Conservation (phyloP, 805 yeast genomes). For the Yarrowia sp. region DNA sequence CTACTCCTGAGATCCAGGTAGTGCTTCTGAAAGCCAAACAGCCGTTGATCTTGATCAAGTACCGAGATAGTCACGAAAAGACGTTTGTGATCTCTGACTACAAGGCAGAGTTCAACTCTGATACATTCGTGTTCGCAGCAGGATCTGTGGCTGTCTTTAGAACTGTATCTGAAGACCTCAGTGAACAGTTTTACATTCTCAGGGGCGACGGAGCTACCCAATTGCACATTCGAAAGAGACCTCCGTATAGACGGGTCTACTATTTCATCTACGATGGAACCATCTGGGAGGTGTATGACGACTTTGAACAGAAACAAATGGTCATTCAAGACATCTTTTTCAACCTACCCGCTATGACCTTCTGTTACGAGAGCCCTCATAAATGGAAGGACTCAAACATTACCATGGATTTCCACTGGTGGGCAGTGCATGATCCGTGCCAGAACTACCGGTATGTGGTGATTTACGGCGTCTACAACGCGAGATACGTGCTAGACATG, state of each 20-base stretch:
- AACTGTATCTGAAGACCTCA: background rate
- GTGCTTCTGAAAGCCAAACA: background rate
- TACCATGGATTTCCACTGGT: background rate
- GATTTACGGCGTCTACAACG: background rate
- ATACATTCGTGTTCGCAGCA: background rate
- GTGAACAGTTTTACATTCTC: background rate
- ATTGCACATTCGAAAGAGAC: background rate
- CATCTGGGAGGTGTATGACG: conserved; percentile 3
- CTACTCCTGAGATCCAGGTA: background rate
- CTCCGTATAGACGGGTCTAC: background rate
- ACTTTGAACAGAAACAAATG: background rate
- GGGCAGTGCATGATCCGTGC: conserved; percentile 4
- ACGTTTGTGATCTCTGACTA: background rate
- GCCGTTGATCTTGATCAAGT: background rate
- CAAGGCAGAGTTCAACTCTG: background rate
- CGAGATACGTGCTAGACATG: conserved; percentile 10
- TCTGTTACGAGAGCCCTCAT: background rate
- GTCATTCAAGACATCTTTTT: background rate
- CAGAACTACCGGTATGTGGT: conserved; percentile 4
- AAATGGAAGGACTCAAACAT: background rate
- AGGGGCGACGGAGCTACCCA: background rate
- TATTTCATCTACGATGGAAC: conserved; percentile 14
- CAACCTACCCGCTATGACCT: background rate
- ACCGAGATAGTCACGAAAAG: background rate
- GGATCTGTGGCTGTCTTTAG: background rate